A percentile compares a stretch with the other conserved stretches of the same genome.
Evolutionary conservation across 2,329 filamentous ascomycete species (phyloP).

Genomic region (Cadophora sp.): DNA sequence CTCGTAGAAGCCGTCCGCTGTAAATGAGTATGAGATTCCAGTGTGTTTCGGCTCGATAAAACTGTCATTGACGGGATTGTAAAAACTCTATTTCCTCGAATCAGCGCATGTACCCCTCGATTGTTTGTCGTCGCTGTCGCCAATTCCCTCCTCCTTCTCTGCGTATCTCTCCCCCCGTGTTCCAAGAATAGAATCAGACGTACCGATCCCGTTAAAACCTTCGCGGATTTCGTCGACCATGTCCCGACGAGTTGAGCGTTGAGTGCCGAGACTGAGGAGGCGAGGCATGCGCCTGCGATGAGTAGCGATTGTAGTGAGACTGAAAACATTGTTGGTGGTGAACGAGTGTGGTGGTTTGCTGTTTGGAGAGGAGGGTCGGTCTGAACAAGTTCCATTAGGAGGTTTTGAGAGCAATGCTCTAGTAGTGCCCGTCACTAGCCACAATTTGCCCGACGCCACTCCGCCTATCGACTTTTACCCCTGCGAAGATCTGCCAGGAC

Average conservation of each 20-base stretch:
- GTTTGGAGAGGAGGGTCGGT: not conserved
- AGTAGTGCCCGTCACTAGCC: slow-evolving; percentile 22
- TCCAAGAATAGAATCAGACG: slow-evolving; percentile 44
- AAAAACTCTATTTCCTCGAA: slow-evolving; percentile 62
- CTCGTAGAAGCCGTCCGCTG: slow-evolving; percentile 70
- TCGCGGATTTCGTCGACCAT: slow-evolving; percentile 74
- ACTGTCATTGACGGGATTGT: slow-evolving; percentile 69
- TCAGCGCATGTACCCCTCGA: slow-evolving; percentile 28
- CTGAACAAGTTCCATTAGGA: not conserved
- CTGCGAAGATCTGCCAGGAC: slow-evolving; percentile 5
- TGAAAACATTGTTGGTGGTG: slow-evolving; percentile 40
- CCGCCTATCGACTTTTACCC: slow-evolving; percentile 7
- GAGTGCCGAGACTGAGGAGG: slow-evolving; percentile 47
- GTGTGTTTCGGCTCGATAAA: slow-evolving; percentile 70
- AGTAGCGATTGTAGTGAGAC: slow-evolving; percentile 48
- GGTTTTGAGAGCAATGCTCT: slow-evolving; percentile 3
- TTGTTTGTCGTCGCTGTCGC: slow-evolving; percentile 20
- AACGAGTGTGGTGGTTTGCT: slow-evolving; percentile 27
- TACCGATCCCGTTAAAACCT: slow-evolving; percentile 74
- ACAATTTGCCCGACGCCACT: slow-evolving; percentile 21
- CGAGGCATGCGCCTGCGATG: slow-evolving; percentile 40
- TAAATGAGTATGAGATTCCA: slow-evolving; percentile 79
- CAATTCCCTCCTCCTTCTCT: slow-evolving; percentile 25
- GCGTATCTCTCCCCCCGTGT: slow-evolving; percentile 22
- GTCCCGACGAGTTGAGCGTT: slow-evolving; percentile 67